Conservation (phyloP, 1,139 yeast genomes). For the Geotrichum histeridarum region DNA sequence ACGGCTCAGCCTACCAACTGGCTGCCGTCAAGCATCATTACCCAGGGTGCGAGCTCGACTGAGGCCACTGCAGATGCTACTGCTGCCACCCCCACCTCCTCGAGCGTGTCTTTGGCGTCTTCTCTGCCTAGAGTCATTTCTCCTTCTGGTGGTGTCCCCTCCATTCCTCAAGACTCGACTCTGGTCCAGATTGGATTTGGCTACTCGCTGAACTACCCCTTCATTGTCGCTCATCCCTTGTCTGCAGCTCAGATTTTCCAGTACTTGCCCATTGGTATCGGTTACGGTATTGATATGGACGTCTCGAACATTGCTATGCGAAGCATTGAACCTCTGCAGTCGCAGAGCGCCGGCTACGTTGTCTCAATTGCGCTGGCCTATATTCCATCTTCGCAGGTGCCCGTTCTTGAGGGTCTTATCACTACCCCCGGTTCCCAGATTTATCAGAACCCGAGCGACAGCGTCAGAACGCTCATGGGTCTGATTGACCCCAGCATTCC, state of each 20-base stretch:
- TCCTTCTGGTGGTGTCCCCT: conserved; percentile 35
- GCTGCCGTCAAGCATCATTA: conserved; percentile 16
- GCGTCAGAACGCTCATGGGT: conserved; percentile 36
- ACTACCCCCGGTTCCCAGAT: conserved; percentile 35
- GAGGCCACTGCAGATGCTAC: conserved; percentile 14
- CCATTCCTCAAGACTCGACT: conserved; percentile 32
- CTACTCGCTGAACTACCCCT: conserved; percentile 40
- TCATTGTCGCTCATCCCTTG: conserved; percentile 40
- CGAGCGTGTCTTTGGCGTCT: conserved; percentile 30
- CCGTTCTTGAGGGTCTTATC: conserved; percentile 31
- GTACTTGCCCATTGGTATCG: conserved; percentile 40
- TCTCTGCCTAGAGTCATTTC: conserved; percentile 39
- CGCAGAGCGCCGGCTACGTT: conserved; percentile 32
- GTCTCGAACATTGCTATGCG: conserved; percentile 32
- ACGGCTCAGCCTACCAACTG: conserved; percentile 22
- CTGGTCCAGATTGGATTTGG: conserved; percentile 41
- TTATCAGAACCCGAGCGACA: conserved; percentile 35
- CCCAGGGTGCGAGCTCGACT: conserved; percentile 16
- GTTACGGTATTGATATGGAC: conserved; percentile 35
- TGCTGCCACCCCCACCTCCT: conserved; percentile 21
- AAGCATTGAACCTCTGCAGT: conserved; percentile 37
- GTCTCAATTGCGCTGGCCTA: conserved; percentile 40
- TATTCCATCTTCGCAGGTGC: conserved; percentile 35
- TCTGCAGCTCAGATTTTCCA: conserved; percentile 44
- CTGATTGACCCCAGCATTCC: conserved; percentile 41